Conservation (phyloP, 495 filamentous ascomycete species). For the Chaetomidium leptoderma region DNA sequence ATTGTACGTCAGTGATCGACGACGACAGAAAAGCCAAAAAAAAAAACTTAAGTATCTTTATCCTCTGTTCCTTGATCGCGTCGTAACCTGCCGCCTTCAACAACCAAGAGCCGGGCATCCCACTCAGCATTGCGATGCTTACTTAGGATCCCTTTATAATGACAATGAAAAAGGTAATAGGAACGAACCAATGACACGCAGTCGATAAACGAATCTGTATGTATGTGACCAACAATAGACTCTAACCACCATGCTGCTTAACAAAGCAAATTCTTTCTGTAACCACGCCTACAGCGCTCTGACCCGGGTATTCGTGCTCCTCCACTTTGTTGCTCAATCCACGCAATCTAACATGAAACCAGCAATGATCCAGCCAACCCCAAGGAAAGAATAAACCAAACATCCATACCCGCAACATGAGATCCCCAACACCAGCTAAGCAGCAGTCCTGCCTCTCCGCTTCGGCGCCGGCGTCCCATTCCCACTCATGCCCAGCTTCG, state of each 20-base stretch:
- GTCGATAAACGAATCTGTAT: neutral
- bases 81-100: too few relatives aligned
- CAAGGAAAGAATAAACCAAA: neutral
- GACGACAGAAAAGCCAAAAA: too few relatives aligned
- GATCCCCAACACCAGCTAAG: too few relatives aligned
- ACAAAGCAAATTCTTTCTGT: too few relatives aligned
- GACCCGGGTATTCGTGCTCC: neutral
- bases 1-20: too few relatives aligned
- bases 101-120: too few relatives aligned
- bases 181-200: neutral
- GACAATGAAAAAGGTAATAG: too few relatives aligned
- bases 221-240: conserved; percentile 3
- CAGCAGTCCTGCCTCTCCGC: conserved; percentile 21
- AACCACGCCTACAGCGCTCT: neutral
- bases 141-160: too few relatives aligned
- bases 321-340: neutral
- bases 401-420: neutral
- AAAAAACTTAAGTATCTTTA: too few relatives aligned
- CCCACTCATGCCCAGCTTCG: conserved; percentile 32
- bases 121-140: too few relatives aligned
- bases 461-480: conserved; percentile 38
- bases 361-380: neutral
- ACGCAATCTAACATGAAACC: neutral
- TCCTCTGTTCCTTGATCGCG: too few relatives aligned
- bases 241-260: neutral